Conservation (phyloP, 768 basidiomycete species). For the Ramaria sp. region DNA sequence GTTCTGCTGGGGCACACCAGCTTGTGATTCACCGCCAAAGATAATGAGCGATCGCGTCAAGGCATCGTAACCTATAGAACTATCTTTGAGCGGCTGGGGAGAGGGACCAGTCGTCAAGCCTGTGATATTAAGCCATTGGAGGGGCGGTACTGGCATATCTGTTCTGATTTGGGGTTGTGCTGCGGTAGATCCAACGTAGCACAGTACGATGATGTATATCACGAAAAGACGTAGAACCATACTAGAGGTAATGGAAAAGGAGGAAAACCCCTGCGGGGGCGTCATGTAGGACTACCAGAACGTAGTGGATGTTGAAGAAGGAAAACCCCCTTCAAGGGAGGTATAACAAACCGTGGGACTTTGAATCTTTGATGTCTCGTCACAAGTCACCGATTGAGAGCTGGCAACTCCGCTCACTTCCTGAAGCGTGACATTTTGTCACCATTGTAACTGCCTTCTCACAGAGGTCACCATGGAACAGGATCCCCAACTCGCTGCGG, state of each 20-base stretch:
- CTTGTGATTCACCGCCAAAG: slow-evolving; percentile 66
- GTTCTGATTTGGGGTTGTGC: slow-evolving; percentile 3
- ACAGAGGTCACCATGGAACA: background rate
- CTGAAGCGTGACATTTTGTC: background rate
- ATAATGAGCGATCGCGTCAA: slow-evolving; percentile 48
- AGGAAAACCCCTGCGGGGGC: background rate
- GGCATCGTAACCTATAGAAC: slow-evolving; percentile 49
- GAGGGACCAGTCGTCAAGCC: slow-evolving; percentile 40
- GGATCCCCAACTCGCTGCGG: slow-evolving; percentile 13
- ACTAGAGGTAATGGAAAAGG: background rate
- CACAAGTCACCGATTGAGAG: background rate
- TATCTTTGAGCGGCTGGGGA: slow-evolving; percentile 60
- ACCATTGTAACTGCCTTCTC: background rate
- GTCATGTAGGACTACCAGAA: background rate
- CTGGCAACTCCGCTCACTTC: background rate
- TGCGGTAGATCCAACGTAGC: background rate
- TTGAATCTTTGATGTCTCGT: background rate
- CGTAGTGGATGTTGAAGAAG: background rate
- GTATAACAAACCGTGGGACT: background rate
- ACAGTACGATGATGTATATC: background rate
- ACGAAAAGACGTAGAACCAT: background rate
- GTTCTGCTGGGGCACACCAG: slow-evolving; percentile 47
- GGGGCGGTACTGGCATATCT: slow-evolving; percentile 34
- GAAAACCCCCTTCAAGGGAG: too few relatives aligned
- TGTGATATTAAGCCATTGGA: slow-evolving; percentile 71